These are phyloP conservation scores for Echeveria elegans DNA, from an alignment of 164 flowering plant species.

Conservation along the genomic window DNA sequence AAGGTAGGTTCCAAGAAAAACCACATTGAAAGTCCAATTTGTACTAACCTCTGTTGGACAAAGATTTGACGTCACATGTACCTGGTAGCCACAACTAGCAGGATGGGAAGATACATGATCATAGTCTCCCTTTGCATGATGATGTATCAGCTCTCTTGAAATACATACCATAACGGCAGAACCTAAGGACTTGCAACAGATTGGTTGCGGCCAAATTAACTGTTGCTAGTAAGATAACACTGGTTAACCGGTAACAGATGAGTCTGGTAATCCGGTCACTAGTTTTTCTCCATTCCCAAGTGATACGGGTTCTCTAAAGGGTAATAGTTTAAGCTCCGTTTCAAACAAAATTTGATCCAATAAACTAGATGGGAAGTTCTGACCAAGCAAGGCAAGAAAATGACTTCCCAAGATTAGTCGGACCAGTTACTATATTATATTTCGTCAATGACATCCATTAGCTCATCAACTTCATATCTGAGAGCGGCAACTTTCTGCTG, in stretches of 20 bases:
- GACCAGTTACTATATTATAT: constrained; percentile 23
- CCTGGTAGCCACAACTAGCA: not conserved
- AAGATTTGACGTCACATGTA: not conserved
- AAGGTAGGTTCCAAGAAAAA: not conserved
- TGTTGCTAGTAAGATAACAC: no score
- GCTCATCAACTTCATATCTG: constrained; percentile 79
- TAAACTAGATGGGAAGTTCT: not conserved
- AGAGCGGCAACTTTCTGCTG: constrained; percentile 62
- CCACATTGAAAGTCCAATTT: not conserved
- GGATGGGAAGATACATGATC: not conserved
- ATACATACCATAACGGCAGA: not conserved
- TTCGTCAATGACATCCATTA: constrained; percentile 65
- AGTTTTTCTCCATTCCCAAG: not conserved
- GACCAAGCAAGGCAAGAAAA: not conserved
- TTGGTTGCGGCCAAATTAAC: not conserved
- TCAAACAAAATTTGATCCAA: constrained; percentile 1
- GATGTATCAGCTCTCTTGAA: not conserved
- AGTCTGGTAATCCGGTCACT: not conserved
- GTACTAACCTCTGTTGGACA: not conserved
- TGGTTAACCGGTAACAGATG: no score
- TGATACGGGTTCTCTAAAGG: not conserved
- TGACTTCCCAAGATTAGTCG: not conserved
- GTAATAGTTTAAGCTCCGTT: not conserved
- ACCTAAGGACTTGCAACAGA: not conserved
- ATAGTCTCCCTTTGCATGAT: not conserved